Conservation (phyloP, 2,329 filamentous ascomycete species). For the Parafenestella ontariensis region DNA sequence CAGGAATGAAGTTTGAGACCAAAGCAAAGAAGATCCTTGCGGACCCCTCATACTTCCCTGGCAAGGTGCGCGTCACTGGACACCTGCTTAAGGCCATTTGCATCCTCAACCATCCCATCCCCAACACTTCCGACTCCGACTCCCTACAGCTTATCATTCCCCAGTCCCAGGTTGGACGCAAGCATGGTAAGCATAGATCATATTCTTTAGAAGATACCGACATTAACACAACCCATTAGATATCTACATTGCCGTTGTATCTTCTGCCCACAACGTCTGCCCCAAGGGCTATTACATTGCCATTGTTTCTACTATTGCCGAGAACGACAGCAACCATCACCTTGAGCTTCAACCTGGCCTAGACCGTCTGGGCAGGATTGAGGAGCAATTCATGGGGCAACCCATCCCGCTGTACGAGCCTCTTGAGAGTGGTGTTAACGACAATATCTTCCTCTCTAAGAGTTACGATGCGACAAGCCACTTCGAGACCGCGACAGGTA, state of each 20-base stretch:
- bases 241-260: conserved; percentile 96
- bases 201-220: background rate
- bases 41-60: conserved; percentile 95
- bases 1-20: conserved; percentile 90
- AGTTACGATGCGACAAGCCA: conserved; percentile 98
- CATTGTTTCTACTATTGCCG: conserved; percentile 96
- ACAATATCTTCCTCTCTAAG: conserved; percentile 97
- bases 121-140: conserved; percentile 87
- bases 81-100: conserved; percentile 97
- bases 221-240: conserved; percentile 61
- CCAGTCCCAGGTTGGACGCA: conserved; percentile 94
- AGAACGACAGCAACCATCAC: conserved; percentile 91
- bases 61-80: conserved; percentile 85
- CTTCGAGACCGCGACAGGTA: conserved; percentile 86
- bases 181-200: conserved; percentile 74
- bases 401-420: conserved; percentile 96
- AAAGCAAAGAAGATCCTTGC: conserved; percentile 96
- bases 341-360: conserved; percentile 92
- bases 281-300: conserved; percentile 99
- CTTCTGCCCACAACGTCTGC: conserved; percentile 95
- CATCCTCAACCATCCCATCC: conserved; percentile 92
- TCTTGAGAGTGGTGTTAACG: conserved; percentile 77
- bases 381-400: conserved; percentile 95
- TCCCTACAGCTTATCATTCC: conserved; percentile 96
- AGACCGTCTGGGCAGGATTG: conserved; percentile 88